phyloP scores from a whole-genome alignment of 2,329 filamentous ascomycete species.

The Aspergillus tubingensis region DNA sequence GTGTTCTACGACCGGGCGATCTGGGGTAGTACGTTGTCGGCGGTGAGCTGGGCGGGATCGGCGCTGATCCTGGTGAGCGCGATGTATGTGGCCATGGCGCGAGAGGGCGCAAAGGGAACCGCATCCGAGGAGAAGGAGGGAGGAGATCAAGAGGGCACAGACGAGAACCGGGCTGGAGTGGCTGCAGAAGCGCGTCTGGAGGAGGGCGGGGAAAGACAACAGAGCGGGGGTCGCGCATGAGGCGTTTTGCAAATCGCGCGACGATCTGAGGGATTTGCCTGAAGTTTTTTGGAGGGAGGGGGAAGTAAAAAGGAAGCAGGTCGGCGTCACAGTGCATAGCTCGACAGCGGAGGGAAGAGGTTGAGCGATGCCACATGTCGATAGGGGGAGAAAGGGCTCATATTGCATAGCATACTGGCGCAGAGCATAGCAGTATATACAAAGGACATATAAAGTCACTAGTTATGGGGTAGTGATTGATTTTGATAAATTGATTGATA shows the following conservation, averaged over 20 bases:
- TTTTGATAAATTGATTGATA: background rate
- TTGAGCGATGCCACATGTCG: background rate
- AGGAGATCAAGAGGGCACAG: constrained; percentile 5
- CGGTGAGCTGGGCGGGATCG: constrained; percentile 62
- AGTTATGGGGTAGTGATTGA: no score
- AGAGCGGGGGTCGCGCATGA: constrained; percentile 1
- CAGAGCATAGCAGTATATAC: background rate
- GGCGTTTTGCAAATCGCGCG: constrained; percentile 6
- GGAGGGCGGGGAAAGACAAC: background rate
- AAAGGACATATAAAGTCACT: background rate
- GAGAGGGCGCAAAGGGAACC: constrained; percentile 32
- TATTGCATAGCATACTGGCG: background rate
- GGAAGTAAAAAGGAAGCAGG: background rate
- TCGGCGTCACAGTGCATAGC: background rate
- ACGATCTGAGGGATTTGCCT: constrained; percentile 15
- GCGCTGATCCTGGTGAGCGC: constrained; percentile 66
- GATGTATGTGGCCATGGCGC: constrained; percentile 63
- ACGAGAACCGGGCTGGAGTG: constrained; percentile 7
- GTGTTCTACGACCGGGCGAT: constrained; percentile 64
- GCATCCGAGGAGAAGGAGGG: background rate
- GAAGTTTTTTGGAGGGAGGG: background rate
- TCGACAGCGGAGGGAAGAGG: background rate
- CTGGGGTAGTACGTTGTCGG: constrained; percentile 61
- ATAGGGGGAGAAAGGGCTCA: background rate
- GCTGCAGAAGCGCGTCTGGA: background rate